Evolutionary conservation across 495 filamentous ascomycete genomes (phyloP), one percentile per base, ranked within the genome.

Genomic region (Penicillium macrosclerotiorum): DNA sequence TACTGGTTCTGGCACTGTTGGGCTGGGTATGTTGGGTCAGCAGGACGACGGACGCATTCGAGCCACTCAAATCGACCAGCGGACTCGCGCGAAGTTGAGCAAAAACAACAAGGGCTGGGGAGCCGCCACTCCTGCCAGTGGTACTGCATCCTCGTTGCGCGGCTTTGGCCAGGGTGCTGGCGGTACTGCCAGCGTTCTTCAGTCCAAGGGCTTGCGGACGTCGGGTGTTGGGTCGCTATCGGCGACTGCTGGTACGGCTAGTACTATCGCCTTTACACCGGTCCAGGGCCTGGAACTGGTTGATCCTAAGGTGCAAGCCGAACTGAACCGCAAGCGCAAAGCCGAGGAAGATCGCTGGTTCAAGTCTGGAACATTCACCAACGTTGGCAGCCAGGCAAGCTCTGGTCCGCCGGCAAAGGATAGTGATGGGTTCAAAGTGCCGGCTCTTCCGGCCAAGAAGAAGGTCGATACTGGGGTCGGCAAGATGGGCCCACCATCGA

Each of bases 51-150:
- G 93, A 19, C 84, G 88, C 8, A 86, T 98, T 45, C 85, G 93
- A 29, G 85, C 80, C 12, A 73, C 86, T 20, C 90, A 96, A 64
- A 88, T 97, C 58, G 94, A 98, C 62, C 88, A 95, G 55, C 81
- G 90, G 32, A 98, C 93, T 14, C 78, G 88, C 38, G 93, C 94
- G 26, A 95, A 89, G 62, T 79, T 97, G 22, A 89, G 85, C 60
- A 92, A 94, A 55, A 95, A 92, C 74, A 93, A 93, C 69, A 90
- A 94, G 58, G 94, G 93, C 33, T 98, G 94, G 94, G 92, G 90
- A 35, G 77, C 79, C 36, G 81, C 79, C 18, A 86, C 88, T 5
- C 80, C 86, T 20, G 63, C 79, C 52, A 66, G 63, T 29, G 77
- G 75, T 7, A 80, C 78, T 8, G 86, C 89, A 30, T 89, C 89